phyloP scores from a whole-genome alignment of 441 rosid species.

The Populus hybrid region DNA sequence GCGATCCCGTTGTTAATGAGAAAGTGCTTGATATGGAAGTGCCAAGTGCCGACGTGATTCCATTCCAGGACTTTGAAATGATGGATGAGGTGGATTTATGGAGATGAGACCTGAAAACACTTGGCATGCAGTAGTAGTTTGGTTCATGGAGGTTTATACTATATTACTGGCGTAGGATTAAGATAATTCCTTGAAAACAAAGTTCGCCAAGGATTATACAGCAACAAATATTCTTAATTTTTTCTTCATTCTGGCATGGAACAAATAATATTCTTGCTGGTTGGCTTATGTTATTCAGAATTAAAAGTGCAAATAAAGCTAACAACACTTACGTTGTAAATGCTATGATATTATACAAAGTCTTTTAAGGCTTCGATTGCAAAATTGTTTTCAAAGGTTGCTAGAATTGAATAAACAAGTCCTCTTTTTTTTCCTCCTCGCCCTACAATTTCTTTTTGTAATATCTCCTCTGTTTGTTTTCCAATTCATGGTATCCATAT shows the following conservation, averaged over 20 bases:
- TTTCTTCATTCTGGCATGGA: background rate
- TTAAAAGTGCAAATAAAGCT: background rate
- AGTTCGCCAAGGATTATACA: background rate
- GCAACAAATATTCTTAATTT: background rate
- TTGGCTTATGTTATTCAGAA: background rate
- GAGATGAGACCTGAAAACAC: slow-evolving; percentile 50
- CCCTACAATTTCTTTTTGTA: background rate
- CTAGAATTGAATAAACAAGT: background rate
- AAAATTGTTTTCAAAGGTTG: background rate
- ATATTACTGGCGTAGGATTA: background rate
- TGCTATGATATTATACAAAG: background rate
- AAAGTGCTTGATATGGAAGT: slow-evolving; percentile 24
- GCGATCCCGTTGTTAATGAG: slow-evolving; percentile 17
- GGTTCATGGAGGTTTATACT: background rate
- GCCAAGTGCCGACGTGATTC: slow-evolving; percentile 11
- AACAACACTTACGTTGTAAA: background rate
- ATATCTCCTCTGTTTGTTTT: background rate
- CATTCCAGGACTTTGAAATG: slow-evolving; percentile 22
- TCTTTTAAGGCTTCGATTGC: background rate
- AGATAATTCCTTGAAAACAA: background rate
- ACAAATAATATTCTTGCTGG: background rate
- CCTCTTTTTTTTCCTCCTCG: too few relatives aligned
- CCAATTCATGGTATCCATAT: background rate
- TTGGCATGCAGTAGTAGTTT: background rate
- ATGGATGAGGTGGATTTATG: slow-evolving; percentile 56